These are phyloP conservation scores for Silene latifolia DNA, from an alignment of 148 eudicot species.

Conservation along the genomic window DNA sequence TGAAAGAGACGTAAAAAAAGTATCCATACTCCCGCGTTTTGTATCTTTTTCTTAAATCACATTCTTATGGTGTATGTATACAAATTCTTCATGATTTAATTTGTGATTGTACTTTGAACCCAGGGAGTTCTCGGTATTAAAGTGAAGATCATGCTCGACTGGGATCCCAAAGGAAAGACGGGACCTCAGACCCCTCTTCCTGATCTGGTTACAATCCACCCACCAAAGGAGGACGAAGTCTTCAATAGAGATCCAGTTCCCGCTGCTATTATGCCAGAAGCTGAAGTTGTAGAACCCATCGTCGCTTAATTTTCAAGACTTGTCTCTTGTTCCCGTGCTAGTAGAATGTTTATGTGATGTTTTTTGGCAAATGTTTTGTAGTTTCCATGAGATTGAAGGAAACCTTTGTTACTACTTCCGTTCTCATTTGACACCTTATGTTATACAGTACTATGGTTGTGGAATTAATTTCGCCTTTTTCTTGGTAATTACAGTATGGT, in stretches of 20 bases:
- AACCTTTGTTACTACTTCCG: background rate
- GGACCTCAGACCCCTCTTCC: conserved; percentile 75
- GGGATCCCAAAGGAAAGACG: conserved; percentile 72
- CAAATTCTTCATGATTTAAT: background rate
- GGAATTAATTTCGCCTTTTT: too few species aligned
- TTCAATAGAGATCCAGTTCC: conserved; percentile 23
- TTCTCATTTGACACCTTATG: background rate
- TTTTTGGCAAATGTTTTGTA: background rate
- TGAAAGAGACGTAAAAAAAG: too few species aligned
- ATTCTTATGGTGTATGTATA: too few species aligned
- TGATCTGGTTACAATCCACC: conserved; percentile 61
- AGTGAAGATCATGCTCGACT: conserved; percentile 80
- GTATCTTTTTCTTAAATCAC: too few species aligned
- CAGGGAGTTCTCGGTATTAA: conserved; percentile 81
- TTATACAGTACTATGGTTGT: background rate
- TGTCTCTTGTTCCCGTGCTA: background rate
- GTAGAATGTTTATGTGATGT: conserved; percentile 1
- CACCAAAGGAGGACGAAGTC: conserved; percentile 64
- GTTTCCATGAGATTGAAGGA: background rate
- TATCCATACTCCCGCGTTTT: too few species aligned
- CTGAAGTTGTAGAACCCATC: conserved; percentile 28
- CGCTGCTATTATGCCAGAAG: conserved; percentile 18
- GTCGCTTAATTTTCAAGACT: conserved; percentile 17
- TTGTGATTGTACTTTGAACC: too few species aligned
- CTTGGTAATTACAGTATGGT: too few species aligned